These are phyloP conservation scores for Protoeuglena noctilucae DNA, from an alignment of 139 green algal genomes.

Conservation along the genomic window DNA sequence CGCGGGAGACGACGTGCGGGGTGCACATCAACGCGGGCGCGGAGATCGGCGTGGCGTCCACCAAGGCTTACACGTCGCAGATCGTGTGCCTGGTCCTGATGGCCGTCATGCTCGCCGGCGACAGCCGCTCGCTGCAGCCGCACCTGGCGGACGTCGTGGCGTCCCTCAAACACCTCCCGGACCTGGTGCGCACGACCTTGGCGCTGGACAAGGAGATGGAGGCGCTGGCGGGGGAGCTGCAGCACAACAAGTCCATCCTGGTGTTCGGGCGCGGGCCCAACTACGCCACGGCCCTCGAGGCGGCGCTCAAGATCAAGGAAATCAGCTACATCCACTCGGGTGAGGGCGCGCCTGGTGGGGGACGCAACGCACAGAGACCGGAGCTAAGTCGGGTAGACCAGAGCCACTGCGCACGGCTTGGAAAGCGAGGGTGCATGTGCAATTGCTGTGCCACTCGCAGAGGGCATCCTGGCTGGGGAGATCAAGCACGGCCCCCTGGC, in stretches of 20 bases:
- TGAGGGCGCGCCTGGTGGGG: no score
- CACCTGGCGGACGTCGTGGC: conserved; percentile 68
- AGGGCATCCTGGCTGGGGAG: conserved; percentile 95
- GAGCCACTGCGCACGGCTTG: no score
- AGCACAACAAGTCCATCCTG: conserved; percentile 53
- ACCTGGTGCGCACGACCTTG: conserved; percentile 34
- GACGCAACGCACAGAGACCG: no score
- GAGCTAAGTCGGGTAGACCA: no score
- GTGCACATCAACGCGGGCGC: conserved; percentile 90
- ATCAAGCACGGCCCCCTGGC: conserved; percentile 97
- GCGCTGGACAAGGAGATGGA: conserved; percentile 57
- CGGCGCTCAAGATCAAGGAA: conserved; percentile 62
- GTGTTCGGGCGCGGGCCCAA: conserved; percentile 86
- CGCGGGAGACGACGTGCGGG: conserved; percentile 73
- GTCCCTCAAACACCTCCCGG: conserved; percentile 45
- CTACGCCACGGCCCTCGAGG: conserved; percentile 90
- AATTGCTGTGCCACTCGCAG: no score
- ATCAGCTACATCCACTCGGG: conserved; percentile 20
- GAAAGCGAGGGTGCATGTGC: no score
- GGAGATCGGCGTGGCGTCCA: conserved; percentile 94
- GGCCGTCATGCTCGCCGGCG: conserved; percentile 71
- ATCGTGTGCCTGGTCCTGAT: conserved; percentile 86
- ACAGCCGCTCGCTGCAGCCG: conserved; percentile 59
- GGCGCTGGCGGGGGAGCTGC: conserved; percentile 44
- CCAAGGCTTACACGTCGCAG: conserved; percentile 68